These are phyloP conservation scores for Chaetomium sp. DNA, from an alignment of 2,329 filamentous ascomycete genomes.

Conservation along the genomic window DNA sequence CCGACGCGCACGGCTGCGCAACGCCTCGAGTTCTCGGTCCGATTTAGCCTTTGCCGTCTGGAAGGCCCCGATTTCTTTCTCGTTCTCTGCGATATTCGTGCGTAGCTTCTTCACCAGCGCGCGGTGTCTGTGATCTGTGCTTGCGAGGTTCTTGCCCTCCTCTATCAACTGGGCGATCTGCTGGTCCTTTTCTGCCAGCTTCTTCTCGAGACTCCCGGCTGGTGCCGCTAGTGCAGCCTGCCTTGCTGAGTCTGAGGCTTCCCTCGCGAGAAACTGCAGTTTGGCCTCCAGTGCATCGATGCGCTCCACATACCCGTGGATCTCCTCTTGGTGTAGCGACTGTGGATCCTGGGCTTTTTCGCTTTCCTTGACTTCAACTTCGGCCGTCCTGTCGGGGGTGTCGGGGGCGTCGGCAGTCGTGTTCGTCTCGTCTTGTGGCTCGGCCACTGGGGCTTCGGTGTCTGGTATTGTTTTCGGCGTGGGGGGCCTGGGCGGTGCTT, in stretches of 20 bases:
- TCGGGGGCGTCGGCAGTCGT: neutral
- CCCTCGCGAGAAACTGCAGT: conserved; percentile 76
- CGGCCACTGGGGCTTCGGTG: neutral
- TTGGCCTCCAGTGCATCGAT: conserved; percentile 92
- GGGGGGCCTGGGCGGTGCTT: neutral
- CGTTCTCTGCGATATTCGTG: conserved; percentile 56
- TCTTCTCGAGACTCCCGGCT: conserved; percentile 64
- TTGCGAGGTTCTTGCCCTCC: conserved; percentile 83
- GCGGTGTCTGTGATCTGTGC: conserved; percentile 77
- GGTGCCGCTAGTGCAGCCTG: conserved; percentile 57
- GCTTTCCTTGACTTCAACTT: conserved; percentile 36
- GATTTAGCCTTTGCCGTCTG: conserved; percentile 55
- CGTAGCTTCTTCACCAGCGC: conserved; percentile 77
- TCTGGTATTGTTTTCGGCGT: neutral
- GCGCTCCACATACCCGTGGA: conserved; percentile 75
- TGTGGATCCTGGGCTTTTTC: conserved; percentile 33
- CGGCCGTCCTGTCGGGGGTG: conserved; percentile 16
- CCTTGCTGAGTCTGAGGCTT: conserved; percentile 69
- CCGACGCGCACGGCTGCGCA: conserved; percentile 43
- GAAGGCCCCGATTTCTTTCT: conserved; percentile 56
- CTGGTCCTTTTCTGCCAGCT: conserved; percentile 81
- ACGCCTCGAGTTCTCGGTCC: conserved; percentile 40
- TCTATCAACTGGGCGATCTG: conserved; percentile 85
- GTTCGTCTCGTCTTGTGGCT: neutral
- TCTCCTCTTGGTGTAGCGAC: conserved; percentile 68